A percentile compares a stretch with the other conserved stretches of the same genome.
These are phyloP conservation scores for Scedosporium dehoogii DNA, from an alignment of 2,329 filamentous ascomycete species.

Conservation along the genomic window DNA sequence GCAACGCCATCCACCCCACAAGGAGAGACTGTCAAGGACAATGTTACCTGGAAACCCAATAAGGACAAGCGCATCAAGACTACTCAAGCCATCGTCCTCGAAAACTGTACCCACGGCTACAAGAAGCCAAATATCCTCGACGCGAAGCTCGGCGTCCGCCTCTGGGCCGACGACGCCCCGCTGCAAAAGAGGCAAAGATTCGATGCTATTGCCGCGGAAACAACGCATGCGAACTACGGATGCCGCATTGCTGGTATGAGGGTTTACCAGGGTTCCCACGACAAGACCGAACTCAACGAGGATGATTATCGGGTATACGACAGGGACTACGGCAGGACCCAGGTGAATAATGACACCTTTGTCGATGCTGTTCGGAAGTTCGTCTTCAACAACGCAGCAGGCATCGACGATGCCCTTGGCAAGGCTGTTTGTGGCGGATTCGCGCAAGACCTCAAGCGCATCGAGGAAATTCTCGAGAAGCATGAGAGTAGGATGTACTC, in stretches of 20 bases:
- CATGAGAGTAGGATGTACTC: conserved; percentile 58
- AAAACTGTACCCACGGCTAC: conserved; percentile 76
- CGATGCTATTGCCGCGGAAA: conserved; percentile 46
- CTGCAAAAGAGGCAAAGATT: conserved; percentile 49
- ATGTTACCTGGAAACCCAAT: conserved; percentile 34
- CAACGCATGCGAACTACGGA: conserved; percentile 49
- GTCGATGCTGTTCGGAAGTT: conserved; percentile 44
- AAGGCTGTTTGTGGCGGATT: conserved; percentile 45
- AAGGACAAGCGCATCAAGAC: conserved; percentile 58
- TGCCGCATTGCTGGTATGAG: conserved; percentile 59
- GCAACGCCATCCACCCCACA: conserved; percentile 2
- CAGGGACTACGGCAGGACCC: conserved; percentile 49
- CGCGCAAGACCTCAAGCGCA: conserved; percentile 38
- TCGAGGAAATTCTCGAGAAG: conserved; percentile 41
- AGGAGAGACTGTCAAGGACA: conserved; percentile 8
- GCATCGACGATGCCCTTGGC: conserved; percentile 50
- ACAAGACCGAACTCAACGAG: conserved; percentile 39
- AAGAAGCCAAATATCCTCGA: conserved; percentile 82
- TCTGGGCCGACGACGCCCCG: conserved; percentile 72
- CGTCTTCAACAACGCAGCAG: conserved; percentile 46
- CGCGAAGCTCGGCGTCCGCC: conserved; percentile 74
- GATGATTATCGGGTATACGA: conserved; percentile 50
- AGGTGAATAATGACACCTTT: conserved; percentile 44
- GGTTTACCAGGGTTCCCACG: conserved; percentile 46
- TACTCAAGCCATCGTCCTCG: conserved; percentile 70